Evolutionary conservation across 2,329 filamentous ascomycete species (phyloP).

Genomic region (Colletotrichum endophyticum): DNA sequence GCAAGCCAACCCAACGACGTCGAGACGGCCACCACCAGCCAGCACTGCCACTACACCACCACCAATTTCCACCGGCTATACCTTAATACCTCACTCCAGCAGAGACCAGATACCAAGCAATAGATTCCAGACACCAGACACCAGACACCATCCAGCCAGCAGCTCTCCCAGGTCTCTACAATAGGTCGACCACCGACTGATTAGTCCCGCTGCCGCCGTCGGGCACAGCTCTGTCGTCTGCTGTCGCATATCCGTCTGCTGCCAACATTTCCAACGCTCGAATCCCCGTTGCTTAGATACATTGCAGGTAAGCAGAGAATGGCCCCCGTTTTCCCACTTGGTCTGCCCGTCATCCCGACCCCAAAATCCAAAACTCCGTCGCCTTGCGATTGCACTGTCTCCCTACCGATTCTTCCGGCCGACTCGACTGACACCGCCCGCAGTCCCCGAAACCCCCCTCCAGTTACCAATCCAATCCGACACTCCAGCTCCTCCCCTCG

Average conservation of each 20-base stretch:
- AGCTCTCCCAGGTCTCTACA: neutral
- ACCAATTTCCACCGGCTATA: neutral
- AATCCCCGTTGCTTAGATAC: neutral
- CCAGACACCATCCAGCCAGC: slow-evolving; percentile 3
- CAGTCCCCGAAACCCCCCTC: slow-evolving; percentile 13
- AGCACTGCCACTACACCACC: slow-evolving; percentile 11
- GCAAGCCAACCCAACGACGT: neutral
- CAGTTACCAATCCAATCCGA: neutral
- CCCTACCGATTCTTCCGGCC: slow-evolving; percentile 16
- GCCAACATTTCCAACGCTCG: neutral
- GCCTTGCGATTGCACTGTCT: neutral
- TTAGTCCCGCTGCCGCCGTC: neutral
- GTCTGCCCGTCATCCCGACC: neutral
- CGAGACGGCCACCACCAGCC: neutral
- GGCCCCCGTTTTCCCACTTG: neutral
- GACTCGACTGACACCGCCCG: slow-evolving; percentile 7
- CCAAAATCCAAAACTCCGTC: neutral
- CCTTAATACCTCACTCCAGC: neutral
- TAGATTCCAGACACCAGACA: neutral
- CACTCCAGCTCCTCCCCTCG: neutral
- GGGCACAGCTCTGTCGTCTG: neutral
- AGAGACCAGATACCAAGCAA: neutral
- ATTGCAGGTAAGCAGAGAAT: neutral
- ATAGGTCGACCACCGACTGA: neutral
- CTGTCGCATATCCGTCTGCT: neutral